These are phyloP conservation scores for Malus hybrid DNA, from an alignment of 331 rosid genomes.

Conservation along the genomic window DNA sequence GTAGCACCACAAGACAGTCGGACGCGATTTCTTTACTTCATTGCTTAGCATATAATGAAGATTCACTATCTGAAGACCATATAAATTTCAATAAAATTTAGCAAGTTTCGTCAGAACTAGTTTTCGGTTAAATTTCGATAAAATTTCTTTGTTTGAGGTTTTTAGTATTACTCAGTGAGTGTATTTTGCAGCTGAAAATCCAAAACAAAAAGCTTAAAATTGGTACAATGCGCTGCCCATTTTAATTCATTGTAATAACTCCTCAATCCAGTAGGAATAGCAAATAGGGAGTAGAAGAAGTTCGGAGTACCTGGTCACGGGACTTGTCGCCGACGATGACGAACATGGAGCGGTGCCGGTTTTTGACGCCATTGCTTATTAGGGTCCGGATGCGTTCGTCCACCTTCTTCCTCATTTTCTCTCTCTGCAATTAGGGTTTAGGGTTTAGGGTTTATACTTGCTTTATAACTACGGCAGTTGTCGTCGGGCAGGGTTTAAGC, in stretches of 20 bases:
- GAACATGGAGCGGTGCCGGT: constrained; percentile 77
- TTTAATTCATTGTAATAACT: background rate
- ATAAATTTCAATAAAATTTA: background rate
- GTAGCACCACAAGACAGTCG: constrained; percentile 85
- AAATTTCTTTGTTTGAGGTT: background rate
- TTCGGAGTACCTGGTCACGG: constrained; percentile 62
- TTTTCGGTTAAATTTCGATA: no score
- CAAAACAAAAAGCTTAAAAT: no score
- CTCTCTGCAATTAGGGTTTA: background rate
- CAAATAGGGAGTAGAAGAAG: background rate
- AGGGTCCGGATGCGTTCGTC: constrained; percentile 91
- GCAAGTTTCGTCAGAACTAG: background rate
- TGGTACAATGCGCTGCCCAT: background rate
- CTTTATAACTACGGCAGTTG: background rate
- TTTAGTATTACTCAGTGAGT: background rate
- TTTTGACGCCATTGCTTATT: constrained; percentile 85
- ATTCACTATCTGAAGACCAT: constrained; percentile 61
- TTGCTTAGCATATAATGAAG: constrained; percentile 84
- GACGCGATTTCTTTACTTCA: constrained; percentile 69
- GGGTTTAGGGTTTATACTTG: background rate
- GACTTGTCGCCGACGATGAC: constrained; percentile 88
- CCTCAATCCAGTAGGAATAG: background rate
- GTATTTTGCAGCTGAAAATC: accelerated
- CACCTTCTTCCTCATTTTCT: constrained; percentile 82
- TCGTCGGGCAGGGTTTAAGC: background rate